These are phyloP conservation scores for Sporothrix curviconia DNA, from an alignment of 2,329 filamentous ascomycete genomes.

Conservation along the genomic window DNA sequence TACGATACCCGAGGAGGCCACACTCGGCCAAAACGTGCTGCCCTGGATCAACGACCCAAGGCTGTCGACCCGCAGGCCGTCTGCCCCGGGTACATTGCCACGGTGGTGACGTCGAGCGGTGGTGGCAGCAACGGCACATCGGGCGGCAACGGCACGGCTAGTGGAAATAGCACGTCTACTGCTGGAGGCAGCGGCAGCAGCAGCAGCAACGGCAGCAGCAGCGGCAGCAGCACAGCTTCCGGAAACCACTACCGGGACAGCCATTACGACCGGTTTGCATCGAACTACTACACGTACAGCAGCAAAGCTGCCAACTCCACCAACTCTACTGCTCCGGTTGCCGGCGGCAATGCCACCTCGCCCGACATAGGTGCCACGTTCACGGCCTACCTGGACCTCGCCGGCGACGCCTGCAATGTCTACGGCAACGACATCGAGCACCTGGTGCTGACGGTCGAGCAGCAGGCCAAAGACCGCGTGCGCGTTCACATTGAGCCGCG, in stretches of 20 bases:
- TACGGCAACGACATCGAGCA: constrained; percentile 69
- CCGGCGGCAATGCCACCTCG: background rate
- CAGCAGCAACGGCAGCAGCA: background rate
- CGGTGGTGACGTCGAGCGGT: constrained; percentile 40
- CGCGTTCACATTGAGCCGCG: constrained; percentile 64
- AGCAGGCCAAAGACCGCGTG: constrained; percentile 45
- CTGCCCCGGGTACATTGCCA: constrained; percentile 64
- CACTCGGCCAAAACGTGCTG: constrained; percentile 41
- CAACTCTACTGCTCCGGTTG: constrained; percentile 32
- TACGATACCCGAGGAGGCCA: constrained; percentile 41
- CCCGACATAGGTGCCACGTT: constrained; percentile 29
- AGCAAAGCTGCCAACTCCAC: constrained; percentile 19
- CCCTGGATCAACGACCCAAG: constrained; percentile 58
- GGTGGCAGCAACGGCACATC: background rate
- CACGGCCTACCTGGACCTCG: constrained; percentile 63
- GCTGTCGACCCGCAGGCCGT: constrained; percentile 56
- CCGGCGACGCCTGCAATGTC: constrained; percentile 64
- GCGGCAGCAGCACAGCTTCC: background rate
- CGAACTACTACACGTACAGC: background rate
- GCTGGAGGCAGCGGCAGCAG: background rate
- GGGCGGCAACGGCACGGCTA: too few relatives aligned
- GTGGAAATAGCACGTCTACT: background rate
- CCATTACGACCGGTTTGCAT: too few relatives aligned
- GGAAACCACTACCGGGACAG: background rate
- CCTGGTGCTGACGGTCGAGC: constrained; percentile 59